These are phyloP conservation scores for Jaminaea rosea DNA, from an alignment of 1,284 basidiomycete species.

Conservation along the genomic window DNA sequence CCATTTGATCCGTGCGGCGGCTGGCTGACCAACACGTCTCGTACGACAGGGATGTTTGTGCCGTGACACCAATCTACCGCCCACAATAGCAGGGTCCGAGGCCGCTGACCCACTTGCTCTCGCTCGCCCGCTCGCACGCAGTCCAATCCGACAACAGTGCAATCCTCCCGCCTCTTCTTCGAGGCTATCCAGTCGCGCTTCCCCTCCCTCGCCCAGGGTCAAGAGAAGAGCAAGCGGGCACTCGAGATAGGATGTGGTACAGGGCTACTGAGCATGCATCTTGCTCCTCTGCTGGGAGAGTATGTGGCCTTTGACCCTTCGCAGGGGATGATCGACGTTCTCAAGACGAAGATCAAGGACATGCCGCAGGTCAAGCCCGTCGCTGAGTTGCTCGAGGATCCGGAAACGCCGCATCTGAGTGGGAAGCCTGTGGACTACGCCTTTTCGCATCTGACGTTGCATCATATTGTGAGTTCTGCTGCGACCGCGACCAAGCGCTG, in stretches of 20 bases:
- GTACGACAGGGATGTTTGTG: no score
- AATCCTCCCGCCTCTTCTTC: slow-evolving; percentile 6
- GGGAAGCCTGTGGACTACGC: slow-evolving; percentile 6
- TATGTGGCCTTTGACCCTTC: slow-evolving; percentile 3
- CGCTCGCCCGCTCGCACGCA: no score
- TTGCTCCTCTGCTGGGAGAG: slow-evolving; percentile 2
- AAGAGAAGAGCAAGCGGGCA: background rate
- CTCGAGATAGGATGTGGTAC: slow-evolving; percentile 8
- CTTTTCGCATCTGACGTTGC: slow-evolving; percentile 3
- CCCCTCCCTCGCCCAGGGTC: background rate
- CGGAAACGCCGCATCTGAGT: background rate
- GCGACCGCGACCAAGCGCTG: background rate
- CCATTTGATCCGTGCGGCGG: no score
- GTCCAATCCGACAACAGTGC: slow-evolving; percentile 2
- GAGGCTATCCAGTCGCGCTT: background rate
- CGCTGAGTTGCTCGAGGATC: slow-evolving; percentile 5
- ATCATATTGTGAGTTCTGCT: slow-evolving; percentile 1
- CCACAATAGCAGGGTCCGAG: no score
- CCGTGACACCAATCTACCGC: no score
- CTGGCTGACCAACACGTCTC: no score
- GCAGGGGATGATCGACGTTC: slow-evolving; percentile 3
- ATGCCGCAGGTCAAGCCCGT: slow-evolving; percentile 1
- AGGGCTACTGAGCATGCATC: slow-evolving; percentile 4
- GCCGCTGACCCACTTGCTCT: no score
- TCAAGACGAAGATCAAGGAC: background rate